Base-by-base conservation (phyloP, 2,329 filamentous ascomycete genomes). In the Exophiala sp. region DNA sequence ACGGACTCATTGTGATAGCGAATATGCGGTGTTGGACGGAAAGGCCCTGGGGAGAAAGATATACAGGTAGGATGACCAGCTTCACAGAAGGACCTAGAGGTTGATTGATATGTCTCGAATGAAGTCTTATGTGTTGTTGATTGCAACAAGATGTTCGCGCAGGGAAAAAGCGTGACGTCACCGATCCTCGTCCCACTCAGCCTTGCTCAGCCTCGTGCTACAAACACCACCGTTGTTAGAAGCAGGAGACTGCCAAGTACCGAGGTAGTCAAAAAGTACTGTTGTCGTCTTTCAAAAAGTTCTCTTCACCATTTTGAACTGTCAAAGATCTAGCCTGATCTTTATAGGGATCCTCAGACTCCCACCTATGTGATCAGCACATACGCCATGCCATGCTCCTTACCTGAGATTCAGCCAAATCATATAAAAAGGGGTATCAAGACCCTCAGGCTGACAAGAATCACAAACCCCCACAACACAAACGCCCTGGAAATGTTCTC, bases 401-500 rank as follows among this genome's bases (percentile, higher is more conserved):
- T 38, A 4, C 11, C 11, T 38, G 35, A 12, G 24, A 11, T 38
- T 12, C 35, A 38, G 11, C 14, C 20, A 24, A 21, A 14, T 39
- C 49, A 41, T 21, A 54, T 18, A 21, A 55, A 47, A 38, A 50
- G 47, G 53, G 59, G 57, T 59, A 59, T 59, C 51, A 52, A 32
- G 43, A 54, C 47, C 46, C 52, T 53, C 42, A 74, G 70, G 21
- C 60, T 67, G 14, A 64, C 61, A 62, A 50, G 46, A 33, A 59
- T 20, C 41, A 59, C 47, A 33, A 52, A 58, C 32, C 78, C 97
- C 47, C 82, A 84, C 62, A 80, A 85, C 50, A 72, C 84, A 53
- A 80, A 83, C 67, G 80, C 80, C 9, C 83, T 83, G 62, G 73
- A 74, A 41, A 71, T 83, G 1, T 82, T 85, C 24, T 29, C 24